Percentiles rank a stretch among this genome's conserved stretches.
Evolutionary conservation across 148 eudicot species (phyloP).

Genomic region (Rhododendron williamsianum): DNA sequence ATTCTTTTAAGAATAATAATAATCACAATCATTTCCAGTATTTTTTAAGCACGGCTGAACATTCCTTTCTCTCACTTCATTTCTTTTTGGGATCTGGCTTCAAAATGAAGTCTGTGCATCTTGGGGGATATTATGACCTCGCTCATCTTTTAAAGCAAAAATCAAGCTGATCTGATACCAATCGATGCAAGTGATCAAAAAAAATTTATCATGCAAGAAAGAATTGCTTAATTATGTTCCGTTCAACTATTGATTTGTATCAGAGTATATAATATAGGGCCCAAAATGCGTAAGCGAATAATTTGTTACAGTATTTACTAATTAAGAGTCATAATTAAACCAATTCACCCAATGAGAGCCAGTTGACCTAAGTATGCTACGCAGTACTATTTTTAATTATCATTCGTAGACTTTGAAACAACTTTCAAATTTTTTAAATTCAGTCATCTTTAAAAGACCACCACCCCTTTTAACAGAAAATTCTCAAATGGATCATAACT

Average conservation of each 20-base stretch:
- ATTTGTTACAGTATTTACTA: too few relatives aligned
- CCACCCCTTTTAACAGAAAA: conserved; percentile 2
- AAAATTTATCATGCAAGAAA: too few relatives aligned
- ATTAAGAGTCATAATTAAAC: not conserved
- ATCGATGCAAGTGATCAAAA: not conserved
- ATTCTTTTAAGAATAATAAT: not conserved
- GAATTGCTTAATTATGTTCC: not conserved
- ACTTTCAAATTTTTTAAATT: not conserved
- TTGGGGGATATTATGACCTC: not conserved
- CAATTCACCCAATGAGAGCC: not conserved
- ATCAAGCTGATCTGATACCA: not conserved
- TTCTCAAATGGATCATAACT: not conserved
- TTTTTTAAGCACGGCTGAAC: not conserved
- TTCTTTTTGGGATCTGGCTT: not conserved
- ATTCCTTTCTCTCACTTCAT: not conserved
- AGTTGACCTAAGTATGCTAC: not conserved
- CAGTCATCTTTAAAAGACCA: not conserved
- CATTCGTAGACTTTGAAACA: not conserved
- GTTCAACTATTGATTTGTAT: not conserved
- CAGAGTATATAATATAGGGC: too few relatives aligned
- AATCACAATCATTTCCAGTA: not conserved
- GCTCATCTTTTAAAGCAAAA: not conserved
- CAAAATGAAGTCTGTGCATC: not conserved
- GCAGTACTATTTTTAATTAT: not conserved
- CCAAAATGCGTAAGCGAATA: too few relatives aligned